A percentile compares a stretch with the other conserved stretches of the same genome.
Evolutionary conservation across 2,329 filamentous ascomycete genomes (phyloP).

Genomic region (Fusarium sp.): DNA sequence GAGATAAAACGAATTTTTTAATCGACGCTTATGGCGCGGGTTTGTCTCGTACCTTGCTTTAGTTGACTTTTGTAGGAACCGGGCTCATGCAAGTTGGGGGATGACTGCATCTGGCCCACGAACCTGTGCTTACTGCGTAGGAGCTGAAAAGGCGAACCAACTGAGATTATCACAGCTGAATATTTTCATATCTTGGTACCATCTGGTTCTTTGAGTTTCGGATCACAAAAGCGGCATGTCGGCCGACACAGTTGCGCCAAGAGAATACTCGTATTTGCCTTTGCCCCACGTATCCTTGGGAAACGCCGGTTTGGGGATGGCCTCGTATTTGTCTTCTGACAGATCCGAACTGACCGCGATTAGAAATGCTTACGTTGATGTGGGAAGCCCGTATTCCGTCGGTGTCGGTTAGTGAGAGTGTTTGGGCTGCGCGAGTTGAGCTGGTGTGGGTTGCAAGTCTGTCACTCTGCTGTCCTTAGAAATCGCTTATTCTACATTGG

Average conservation of each 20-base stretch:
- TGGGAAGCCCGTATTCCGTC: background rate
- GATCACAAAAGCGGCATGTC: background rate
- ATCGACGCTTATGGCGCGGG: background rate
- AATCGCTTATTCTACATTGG: background rate
- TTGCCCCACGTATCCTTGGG: background rate
- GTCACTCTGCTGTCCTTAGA: background rate
- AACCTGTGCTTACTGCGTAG: background rate
- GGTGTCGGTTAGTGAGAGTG: background rate
- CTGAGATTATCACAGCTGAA: background rate
- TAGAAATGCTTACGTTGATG: background rate
- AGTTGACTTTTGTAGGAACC: background rate
- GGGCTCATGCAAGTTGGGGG: background rate
- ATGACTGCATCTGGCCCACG: background rate
- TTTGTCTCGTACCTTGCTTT: slow-evolving; percentile 27
- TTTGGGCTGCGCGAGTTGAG: background rate
- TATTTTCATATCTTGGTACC: background rate
- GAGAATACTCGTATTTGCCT: background rate
- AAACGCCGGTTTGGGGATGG: background rate
- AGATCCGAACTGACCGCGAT: background rate
- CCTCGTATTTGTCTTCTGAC: background rate
- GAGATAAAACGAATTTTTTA: slow-evolving; percentile 14
- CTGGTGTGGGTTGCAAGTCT: background rate
- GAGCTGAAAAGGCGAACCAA: background rate
- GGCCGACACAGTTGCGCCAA: background rate
- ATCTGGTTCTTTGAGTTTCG: background rate